Evolutionary conservation across 495 filamentous ascomycete species (phyloP).

Genomic region (Mytilinidion resinicola): DNA sequence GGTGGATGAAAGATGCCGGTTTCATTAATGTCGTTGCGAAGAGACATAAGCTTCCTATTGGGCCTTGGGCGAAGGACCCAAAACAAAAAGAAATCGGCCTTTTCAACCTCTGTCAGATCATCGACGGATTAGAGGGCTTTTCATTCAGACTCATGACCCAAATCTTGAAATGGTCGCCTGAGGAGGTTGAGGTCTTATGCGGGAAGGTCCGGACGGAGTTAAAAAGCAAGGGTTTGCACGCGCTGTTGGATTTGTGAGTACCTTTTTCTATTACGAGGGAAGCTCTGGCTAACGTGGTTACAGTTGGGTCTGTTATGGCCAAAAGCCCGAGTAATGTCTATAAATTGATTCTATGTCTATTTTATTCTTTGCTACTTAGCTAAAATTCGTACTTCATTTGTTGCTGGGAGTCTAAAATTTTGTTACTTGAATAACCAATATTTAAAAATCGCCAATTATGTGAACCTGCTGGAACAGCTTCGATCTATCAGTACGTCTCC

Average conservation of each 20-base stretch:
- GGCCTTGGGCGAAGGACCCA: slow-evolving; percentile 20
- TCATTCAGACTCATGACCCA: slow-evolving; percentile 21
- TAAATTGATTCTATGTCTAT: background rate
- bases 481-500: no score
- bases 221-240: slow-evolving; percentile 17
- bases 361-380: background rate
- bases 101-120: slow-evolving; percentile 16
- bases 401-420: no score
- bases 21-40: slow-evolving; percentile 26
- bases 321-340: background rate
- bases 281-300: background rate
- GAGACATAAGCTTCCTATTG: slow-evolving; percentile 15
- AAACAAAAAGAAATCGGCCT: slow-evolving; percentile 20
- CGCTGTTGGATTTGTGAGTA: slow-evolving; percentile 18
- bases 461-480: no score
- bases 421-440: no score
- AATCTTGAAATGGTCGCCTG: slow-evolving; percentile 10
- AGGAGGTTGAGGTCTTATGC: slow-evolving; percentile 20
- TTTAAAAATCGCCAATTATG: no score
- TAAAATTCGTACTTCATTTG: background rate
- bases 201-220: slow-evolving; percentile 17
- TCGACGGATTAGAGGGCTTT: slow-evolving; percentile 18
- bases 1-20: slow-evolving; percentile 25
- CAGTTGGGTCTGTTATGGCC: background rate
- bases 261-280: background rate